phyloP scores from a whole-genome alignment of 371 early-diverging fungal genomes.

The Lichtheimia hyalospora region DNA sequence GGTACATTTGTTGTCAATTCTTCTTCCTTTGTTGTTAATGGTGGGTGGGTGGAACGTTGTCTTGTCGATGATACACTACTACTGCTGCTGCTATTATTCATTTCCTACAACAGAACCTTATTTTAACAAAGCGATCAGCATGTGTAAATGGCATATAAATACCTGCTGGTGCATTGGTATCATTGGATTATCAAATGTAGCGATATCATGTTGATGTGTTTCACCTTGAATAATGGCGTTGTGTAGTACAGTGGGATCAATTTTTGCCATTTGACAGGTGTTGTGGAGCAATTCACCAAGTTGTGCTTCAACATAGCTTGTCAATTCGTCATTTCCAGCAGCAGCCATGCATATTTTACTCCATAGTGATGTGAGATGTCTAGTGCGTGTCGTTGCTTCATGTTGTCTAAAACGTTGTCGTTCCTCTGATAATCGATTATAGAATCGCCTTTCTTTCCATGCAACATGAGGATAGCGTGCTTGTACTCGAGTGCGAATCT shows the following conservation, averaged over 20 bases:
- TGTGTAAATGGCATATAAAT: neutral
- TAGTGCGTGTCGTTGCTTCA: conserved; percentile 48
- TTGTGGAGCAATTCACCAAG: conserved; percentile 23
- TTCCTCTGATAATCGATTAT: conserved; percentile 63
- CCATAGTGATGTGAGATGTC: conserved; percentile 30
- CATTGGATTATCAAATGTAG: too few species aligned
- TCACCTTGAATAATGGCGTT: neutral
- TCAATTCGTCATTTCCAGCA: conserved; percentile 43
- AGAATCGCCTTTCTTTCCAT: conserved; percentile 65
- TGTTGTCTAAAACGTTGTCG: conserved; percentile 51
- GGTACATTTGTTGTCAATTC: conserved; percentile 13
- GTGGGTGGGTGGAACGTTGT: neutral
- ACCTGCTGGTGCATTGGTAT: neutral
- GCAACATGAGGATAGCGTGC: conserved; percentile 50
- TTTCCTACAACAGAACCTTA: neutral
- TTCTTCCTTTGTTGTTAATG: neutral
- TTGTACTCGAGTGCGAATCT: conserved; percentile 55
- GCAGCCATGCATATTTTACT: conserved; percentile 33
- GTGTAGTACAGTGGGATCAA: conserved; percentile 37
- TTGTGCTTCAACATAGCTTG: conserved; percentile 31
- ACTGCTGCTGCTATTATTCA: neutral
- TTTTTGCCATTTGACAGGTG: conserved; percentile 43
- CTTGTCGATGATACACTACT: neutral
- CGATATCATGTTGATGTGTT: neutral
- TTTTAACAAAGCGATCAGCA: too few species aligned